phyloP scores from a whole-genome alignment of 1,284 basidiomycete genomes.

The Cryptococcus maquisensis region DNA sequence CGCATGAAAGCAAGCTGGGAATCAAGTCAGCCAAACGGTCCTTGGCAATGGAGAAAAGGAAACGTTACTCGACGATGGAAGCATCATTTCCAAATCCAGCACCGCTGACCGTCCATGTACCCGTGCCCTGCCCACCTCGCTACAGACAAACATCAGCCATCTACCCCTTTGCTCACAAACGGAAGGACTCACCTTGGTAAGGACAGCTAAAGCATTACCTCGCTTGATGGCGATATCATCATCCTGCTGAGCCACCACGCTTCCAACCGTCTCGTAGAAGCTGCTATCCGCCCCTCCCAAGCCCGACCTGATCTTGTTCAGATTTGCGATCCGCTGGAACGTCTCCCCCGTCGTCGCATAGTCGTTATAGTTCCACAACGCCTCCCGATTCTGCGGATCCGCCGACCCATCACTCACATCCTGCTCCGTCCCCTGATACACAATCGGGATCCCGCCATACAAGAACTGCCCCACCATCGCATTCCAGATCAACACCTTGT shows the following conservation, averaged over 20 bases:
- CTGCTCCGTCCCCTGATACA: constrained; percentile 67
- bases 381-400: constrained; percentile 62
- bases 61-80: constrained; percentile 26
- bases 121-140: constrained; percentile 18
- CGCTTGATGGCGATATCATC: constrained; percentile 64
- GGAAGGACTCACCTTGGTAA: constrained; percentile 61
- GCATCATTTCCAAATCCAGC: constrained; percentile 19
- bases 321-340: constrained; percentile 58
- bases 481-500: constrained; percentile 49
- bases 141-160: constrained; percentile 8
- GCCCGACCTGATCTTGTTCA: constrained; percentile 69
- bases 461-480: constrained; percentile 63
- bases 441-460: constrained; percentile 56
- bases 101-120: constrained; percentile 16
- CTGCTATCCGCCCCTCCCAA: constrained; percentile 47
- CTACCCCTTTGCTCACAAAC: not conserved
- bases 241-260: constrained; percentile 56
- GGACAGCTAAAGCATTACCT: constrained; percentile 60
- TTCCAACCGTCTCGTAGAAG: constrained; percentile 53
- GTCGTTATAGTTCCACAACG: constrained; percentile 68
- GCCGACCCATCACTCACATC: constrained; percentile 47
- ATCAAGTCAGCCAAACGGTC: not conserved
- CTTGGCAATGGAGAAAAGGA: too few relatives aligned
- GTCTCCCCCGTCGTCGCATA: constrained; percentile 48
- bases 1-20: constrained; percentile 33